Evolutionary conservation across 306 rosid species (phyloP).

Genomic region (Phaseolus lunatus): DNA sequence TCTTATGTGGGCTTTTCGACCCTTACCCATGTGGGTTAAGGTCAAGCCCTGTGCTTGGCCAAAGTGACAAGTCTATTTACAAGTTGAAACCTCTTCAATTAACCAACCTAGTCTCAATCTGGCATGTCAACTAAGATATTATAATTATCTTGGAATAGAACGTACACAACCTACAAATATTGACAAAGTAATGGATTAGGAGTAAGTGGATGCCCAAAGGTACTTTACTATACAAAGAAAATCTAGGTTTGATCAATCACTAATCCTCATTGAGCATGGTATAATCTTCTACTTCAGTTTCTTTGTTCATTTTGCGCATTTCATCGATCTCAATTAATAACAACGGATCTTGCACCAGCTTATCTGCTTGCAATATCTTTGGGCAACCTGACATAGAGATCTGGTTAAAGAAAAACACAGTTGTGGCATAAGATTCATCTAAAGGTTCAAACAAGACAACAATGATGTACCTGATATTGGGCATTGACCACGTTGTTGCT

Average conservation of each 20-base stretch:
- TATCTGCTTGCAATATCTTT: constrained; percentile 54
- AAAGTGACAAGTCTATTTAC: too few species aligned
- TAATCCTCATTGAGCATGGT: constrained; percentile 67
- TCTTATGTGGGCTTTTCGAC: too few species aligned
- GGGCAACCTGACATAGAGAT: constrained; percentile 71
- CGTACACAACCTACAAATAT: constrained; percentile 25
- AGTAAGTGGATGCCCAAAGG: constrained; percentile 6
- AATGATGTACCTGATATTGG: constrained; percentile 73
- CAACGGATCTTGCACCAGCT: constrained; percentile 64
- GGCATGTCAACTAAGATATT: constrained; percentile 6
- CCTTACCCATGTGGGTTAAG: too few species aligned
- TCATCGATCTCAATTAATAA: constrained; percentile 74
- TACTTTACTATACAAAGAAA: constrained; percentile 37
- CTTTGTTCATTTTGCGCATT: constrained; percentile 58
- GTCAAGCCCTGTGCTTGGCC: too few species aligned
- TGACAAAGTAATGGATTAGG: neutral
- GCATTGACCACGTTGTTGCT: constrained; percentile 52
- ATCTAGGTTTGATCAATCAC: constrained; percentile 42
- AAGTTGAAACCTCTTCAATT: constrained; percentile 8
- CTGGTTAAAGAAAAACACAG: constrained; percentile 30
- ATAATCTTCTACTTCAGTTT: constrained; percentile 69
- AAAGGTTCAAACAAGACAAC: neutral
- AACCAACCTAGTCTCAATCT: neutral
- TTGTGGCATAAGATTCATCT: constrained; percentile 12
- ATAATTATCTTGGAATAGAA: neutral